Evolutionary conservation across 352 stramenopile species (phyloP), one percentile per base, ranked within the genome.

Genomic region (Pythium insidiosum): DNA sequence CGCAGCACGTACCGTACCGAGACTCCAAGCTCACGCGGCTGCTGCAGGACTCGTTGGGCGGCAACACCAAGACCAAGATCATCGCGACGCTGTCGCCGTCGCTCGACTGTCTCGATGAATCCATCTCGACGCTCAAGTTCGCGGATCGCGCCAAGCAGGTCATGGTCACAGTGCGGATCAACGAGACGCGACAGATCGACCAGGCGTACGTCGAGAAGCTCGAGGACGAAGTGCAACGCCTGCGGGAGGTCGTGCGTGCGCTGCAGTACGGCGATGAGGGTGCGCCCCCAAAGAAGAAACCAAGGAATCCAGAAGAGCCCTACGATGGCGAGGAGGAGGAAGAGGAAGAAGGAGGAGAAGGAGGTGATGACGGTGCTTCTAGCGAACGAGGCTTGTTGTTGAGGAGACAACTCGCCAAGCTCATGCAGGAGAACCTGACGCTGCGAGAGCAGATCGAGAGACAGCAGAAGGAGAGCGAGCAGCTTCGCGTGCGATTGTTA

Each of bases 11-110:
- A 6, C 90, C 88, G 3, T 98, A 96, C 53, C 73, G 92, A 13
- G 92, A 97, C 54, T 96, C 84, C 5, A 97, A 97, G 59, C 65
- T 98, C 33, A 97, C 91, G 15, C 72, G 92, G 31, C 56, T 97
- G 9, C 70, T 98, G 24, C 75, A 94, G 38, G 88, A 97, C 54
- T 85, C 73, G 42, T 52, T 95, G 3, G 82, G 84, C 20, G 84
- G 80, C 23, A 95, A 94, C 50, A 88, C 74, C 3, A 94, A 92
- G 44, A 97, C 88, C 30, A 87, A 90, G 50, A 90, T 97, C 55
- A 95, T 97, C 24, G 84, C 84, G 6, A 97, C 86, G 6, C 58
- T 97, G 5, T 95, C 82, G 4, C 88, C 88, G 6, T 78, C 83
- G 0, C 19, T 76, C 10, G 72, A 91, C 48, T 96, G 76, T 51